Evolutionary conservation across 2,329 filamentous ascomycete genomes (phyloP).

Genomic region (Epichloe festucae): DNA sequence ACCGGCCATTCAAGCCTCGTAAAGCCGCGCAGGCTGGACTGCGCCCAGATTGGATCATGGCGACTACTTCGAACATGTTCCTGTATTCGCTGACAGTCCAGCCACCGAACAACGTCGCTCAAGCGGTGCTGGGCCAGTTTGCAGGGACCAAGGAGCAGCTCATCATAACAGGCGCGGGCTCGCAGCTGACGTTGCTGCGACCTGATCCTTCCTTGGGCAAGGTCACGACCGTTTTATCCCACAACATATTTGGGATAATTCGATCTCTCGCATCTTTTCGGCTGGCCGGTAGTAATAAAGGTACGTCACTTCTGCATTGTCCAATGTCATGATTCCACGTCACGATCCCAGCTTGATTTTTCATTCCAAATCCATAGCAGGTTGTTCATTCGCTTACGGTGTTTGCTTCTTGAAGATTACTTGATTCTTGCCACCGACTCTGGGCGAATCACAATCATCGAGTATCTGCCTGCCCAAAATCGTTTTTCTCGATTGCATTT

Average conservation of each 20-base stretch:
- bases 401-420: constrained; percentile 53
- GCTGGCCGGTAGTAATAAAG: constrained; percentile 87
- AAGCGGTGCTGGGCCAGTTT: constrained; percentile 91
- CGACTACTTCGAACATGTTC: constrained; percentile 96
- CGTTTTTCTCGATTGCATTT: constrained; percentile 81
- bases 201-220: constrained; percentile 78
- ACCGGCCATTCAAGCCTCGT: constrained; percentile 15
- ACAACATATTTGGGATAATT: constrained; percentile 95
- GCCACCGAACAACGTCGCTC: constrained; percentile 75
- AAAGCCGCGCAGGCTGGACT: constrained; percentile 37
- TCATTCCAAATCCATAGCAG: neutral
- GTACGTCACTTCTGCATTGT: constrained; percentile 40
- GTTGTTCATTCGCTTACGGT: constrained; percentile 13
- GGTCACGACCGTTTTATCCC: constrained; percentile 72
- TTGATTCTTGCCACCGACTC: constrained; percentile 94
- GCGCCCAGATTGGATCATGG: constrained; percentile 54
- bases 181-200: constrained; percentile 74
- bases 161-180: constrained; percentile 87
- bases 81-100: constrained; percentile 96
- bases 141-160: constrained; percentile 94
- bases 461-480: constrained; percentile 79
- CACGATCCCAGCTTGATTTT: constrained; percentile 2
- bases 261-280: constrained; percentile 79
- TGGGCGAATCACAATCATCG: constrained; percentile 83
- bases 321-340: constrained; percentile 13